Base-by-base conservation (phyloP, 495 filamentous ascomycete species). In the Neurospora sp. region DNA sequence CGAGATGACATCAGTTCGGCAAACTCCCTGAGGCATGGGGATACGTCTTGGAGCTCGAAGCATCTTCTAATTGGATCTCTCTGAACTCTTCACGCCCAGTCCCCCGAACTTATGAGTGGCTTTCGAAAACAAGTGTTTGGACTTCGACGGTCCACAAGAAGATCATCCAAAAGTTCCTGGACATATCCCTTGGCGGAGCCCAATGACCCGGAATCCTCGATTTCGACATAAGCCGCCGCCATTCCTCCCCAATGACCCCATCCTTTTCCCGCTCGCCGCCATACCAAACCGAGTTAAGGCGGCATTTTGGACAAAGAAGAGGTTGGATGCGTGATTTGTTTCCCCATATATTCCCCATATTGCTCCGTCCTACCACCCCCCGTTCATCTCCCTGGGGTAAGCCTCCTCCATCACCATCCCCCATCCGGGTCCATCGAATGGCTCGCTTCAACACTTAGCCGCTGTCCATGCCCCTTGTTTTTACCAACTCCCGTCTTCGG, bases 281-380 rank as follows among this genome's bases (percentile, higher is more conserved):
- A 68, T 73, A 27, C 70, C 65, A 75, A 31, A 39, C 68, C 46
- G 10, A 72, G 20, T 35, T 18, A 48, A 46, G 40, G 38, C 65
- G 44, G 69, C 18, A 61, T 39, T 35, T 41, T 72, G 39, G 70
- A 46, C 75, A 69, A 72, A 40, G 73, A 73, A 75, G 18, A 69
- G 44, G 70, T 74, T 74, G 27, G 71, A 69, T 81, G 80, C 82
- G 80, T 81, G 72, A 80, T 82, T 82, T 80, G 69, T 74, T 77
- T 74, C 73, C 46, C 74, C 77, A 75, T 81, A 74, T 75, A 76
- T 76, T 72, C 71, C 70, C 75, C 80, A 82, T 78, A 81, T 80
- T 80, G 70, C 75, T 42, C 76, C 69, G 77, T 79, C 81, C 80
- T 81, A 81, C 48, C 22, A 31, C 27, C 22, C 53, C 46, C 53